Percentiles rank a stretch among this genome's conserved stretches.
Evolutionary conservation across 805 yeast genomes (phyloP).

Genomic region (Novakomyces olei): DNA sequence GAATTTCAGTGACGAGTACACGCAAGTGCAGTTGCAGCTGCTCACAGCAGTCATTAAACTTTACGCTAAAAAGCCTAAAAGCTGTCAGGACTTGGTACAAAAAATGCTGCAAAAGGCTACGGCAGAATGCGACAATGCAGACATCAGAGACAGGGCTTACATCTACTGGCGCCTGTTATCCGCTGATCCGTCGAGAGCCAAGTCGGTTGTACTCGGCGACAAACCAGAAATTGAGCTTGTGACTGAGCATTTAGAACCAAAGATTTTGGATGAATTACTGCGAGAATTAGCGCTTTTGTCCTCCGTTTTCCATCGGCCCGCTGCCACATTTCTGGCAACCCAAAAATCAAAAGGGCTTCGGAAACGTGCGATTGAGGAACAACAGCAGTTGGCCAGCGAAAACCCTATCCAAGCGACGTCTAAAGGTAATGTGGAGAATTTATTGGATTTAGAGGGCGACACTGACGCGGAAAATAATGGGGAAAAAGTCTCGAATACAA

Average conservation of each 20-base stretch:
- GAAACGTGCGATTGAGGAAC: constrained; percentile 45
- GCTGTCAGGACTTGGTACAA: constrained; percentile 50
- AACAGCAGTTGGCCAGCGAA: constrained; percentile 50
- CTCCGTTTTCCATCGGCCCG: constrained; percentile 75
- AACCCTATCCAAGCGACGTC: constrained; percentile 27
- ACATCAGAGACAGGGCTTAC: constrained; percentile 64
- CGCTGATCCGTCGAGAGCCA: constrained; percentile 58
- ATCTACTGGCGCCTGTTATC: constrained; percentile 73
- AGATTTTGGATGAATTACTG: constrained; percentile 42
- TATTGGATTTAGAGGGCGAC: constrained; percentile 68
- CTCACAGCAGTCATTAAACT: constrained; percentile 59
- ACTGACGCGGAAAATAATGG: too few relatives aligned
- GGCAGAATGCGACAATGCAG: constrained; percentile 63
- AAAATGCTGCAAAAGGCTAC: constrained; percentile 55
- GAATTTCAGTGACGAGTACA: constrained; percentile 40
- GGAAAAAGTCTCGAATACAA: too few relatives aligned
- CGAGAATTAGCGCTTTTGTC: constrained; percentile 65
- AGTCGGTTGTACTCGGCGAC: constrained; percentile 33
- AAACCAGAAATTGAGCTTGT: constrained; percentile 55
- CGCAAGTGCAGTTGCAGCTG: constrained; percentile 55
- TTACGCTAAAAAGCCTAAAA: constrained; percentile 35
- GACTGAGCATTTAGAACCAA: constrained; percentile 47
- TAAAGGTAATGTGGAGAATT: constrained; percentile 43
- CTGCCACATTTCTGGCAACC: constrained; percentile 33
- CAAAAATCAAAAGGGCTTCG: constrained; percentile 20